These are phyloP conservation scores for Brasilioporus rufonigricans DNA, from an alignment of 768 basidiomycete species.

Conservation along the genomic window DNA sequence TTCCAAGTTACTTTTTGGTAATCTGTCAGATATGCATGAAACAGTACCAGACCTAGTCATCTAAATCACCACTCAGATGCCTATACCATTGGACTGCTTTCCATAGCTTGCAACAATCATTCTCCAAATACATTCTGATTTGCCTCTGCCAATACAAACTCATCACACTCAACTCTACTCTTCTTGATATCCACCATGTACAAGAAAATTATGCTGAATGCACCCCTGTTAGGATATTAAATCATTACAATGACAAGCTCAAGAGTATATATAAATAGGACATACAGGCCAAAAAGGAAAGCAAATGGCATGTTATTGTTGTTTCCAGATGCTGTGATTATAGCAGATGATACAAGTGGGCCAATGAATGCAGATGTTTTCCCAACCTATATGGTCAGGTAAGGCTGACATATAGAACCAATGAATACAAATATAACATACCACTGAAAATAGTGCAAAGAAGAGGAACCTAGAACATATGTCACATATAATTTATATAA, in stretches of 20 bases:
- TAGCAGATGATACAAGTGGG: conserved; percentile 71
- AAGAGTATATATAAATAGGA: conserved; percentile 3
- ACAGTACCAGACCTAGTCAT: no score
- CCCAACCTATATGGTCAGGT: conserved; percentile 50
- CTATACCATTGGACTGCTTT: no score
- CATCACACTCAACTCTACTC: conserved; percentile 61
- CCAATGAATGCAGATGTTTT: conserved; percentile 79
- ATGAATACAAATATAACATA: conserved; percentile 35
- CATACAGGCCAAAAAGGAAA: conserved; percentile 68
- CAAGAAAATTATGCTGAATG: conserved; percentile 47
- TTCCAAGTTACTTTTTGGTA: no score
- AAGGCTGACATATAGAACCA: no score
- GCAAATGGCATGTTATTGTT: conserved; percentile 77
- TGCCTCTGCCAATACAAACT: conserved; percentile 56
- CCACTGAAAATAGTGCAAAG: conserved; percentile 73
- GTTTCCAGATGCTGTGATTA: conserved; percentile 63
- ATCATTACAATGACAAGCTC: background rate
- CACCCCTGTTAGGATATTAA: conserved; percentile 11
- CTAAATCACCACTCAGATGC: no score
- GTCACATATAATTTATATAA: background rate
- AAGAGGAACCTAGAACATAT: conserved; percentile 54
- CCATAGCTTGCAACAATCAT: background rate
- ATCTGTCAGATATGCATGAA: no score
- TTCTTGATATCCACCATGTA: conserved; percentile 63
- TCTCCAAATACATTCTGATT: conserved; percentile 36